phyloP scores from a whole-genome alignment of 2,329 filamentous ascomycete genomes.

The Metarhizium album region DNA sequence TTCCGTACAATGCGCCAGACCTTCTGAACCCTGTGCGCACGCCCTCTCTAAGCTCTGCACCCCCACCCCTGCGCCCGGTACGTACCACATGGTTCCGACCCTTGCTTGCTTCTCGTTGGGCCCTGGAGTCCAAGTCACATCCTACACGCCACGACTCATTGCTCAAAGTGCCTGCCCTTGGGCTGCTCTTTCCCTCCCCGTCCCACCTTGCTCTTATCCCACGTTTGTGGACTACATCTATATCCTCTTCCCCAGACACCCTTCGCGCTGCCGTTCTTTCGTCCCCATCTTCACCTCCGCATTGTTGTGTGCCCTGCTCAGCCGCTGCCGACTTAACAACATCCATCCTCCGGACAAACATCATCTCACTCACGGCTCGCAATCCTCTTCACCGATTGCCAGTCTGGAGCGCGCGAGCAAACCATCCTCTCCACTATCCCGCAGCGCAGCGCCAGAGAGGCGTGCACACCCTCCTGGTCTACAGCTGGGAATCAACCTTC shows the following conservation, averaged over 20 bases:
- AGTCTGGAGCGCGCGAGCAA: not conserved
- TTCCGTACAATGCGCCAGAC: not conserved
- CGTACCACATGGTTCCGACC: constrained; percentile 7
- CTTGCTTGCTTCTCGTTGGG: constrained; percentile 5
- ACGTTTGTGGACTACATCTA: constrained; percentile 8
- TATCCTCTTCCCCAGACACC: constrained; percentile 9
- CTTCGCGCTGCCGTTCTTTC: not conserved
- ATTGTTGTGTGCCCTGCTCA: constrained; percentile 1
- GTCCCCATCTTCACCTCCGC: constrained; percentile 3
- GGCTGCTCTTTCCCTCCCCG: constrained; percentile 8
- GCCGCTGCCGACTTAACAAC: constrained; percentile 1
- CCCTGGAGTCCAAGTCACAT: not conserved
- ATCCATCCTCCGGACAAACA: not conserved
- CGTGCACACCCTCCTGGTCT: not conserved
- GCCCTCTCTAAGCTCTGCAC: not conserved
- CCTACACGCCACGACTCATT: constrained; percentile 4
- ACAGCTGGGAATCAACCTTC: not conserved
- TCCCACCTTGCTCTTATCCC: constrained; percentile 7
- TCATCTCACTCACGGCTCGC: not conserved
- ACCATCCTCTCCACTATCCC: not conserved
- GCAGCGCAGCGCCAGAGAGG: not conserved
- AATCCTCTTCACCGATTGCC: not conserved
- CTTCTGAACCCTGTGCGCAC: not conserved
- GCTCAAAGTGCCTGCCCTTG: constrained; percentile 3
- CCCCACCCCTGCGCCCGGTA: constrained; percentile 1